Evolutionary conservation across 2,329 filamentous ascomycete species (phyloP).

Genomic region (Chalara sp.): DNA sequence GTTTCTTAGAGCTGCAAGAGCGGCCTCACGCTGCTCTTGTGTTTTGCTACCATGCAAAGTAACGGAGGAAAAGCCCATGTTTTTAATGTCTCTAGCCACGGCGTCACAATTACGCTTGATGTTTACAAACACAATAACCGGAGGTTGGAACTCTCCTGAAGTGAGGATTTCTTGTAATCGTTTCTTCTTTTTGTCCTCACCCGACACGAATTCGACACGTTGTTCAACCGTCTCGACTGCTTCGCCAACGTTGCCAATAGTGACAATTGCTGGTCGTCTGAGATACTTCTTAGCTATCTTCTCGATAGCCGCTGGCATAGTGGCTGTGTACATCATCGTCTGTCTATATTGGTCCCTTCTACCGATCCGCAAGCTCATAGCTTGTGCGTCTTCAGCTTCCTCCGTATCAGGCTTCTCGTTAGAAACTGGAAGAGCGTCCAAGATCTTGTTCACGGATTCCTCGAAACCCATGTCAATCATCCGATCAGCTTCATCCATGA

Average conservation of each 20-base stretch:
- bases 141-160: constrained; percentile 72
- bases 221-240: constrained; percentile 98
- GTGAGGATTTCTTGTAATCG: constrained; percentile 84
- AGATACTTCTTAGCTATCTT: constrained; percentile 97
- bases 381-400: constrained; percentile 74
- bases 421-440: constrained; percentile 82
- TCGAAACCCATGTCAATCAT: constrained; percentile 99
- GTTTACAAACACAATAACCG: constrained; percentile 99
- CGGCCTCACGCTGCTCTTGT: constrained; percentile 94
- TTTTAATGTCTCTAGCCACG: constrained; percentile 87
- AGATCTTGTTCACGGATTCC: constrained; percentile 94
- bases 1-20: constrained; percentile 74
- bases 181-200: constrained; percentile 96
- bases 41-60: constrained; percentile 95
- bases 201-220: constrained; percentile 81
- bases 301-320: constrained; percentile 89
- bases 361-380: constrained; percentile 77
- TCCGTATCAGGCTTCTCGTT: constrained; percentile 96
- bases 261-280: constrained; percentile 85
- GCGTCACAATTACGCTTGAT: constrained; percentile 99
- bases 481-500: constrained; percentile 98
- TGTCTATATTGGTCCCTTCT: constrained; percentile 80
- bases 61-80: constrained; percentile 84
- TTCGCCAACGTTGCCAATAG: constrained; percentile 89
- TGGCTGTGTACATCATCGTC: constrained; percentile 99